Evolutionary conservation across 805 yeast species (phyloP), one percentile per base, ranked within the genome.

Genomic region (Wickerhamiella brachini): DNA sequence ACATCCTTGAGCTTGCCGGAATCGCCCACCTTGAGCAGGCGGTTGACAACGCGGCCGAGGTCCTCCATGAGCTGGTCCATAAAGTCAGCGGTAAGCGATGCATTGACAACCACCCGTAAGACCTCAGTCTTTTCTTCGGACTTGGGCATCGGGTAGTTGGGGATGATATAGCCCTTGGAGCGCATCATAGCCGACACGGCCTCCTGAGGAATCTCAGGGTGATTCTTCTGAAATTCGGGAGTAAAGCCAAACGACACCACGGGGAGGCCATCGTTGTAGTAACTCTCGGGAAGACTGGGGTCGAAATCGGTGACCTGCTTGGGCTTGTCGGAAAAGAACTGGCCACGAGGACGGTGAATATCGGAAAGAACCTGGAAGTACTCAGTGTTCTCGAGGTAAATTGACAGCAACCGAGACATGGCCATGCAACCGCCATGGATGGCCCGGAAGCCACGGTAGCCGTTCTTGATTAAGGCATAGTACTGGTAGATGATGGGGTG

Each of bases 401-500:
- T 65, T 72, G 76, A 63, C 51, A 78, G 65, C 5, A 83, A 67
- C 57, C 96, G 76, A 0, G 96, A 90, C 58, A 85, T 85, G 55
- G 75, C 72, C 53, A 87, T 62, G 44, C 89, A 78, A 54, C 72
- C 72, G 53, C 73, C 73, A 63, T 83, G 88, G 39, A 79, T 69
- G 48, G 74, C 71, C 56, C 71, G 65, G 70, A 75, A 88, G n/a
- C 97, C 97, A 34, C 74, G 73, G 53, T 65, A 67, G 7, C 96
- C 97, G 37, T 80, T 70, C 42, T 78, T 71, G 58, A 88, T 68
- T 59, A 88, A 80, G 65, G 84, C 83, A 73, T 70, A 87, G 72
- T 88, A 89, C 68, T 88, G 96, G 62, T 83, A 87, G 55, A 88
- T 73, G 31, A 89, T 89, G 53, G 89, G 95, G 76, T 79, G 85